Percentiles rank a stretch among this genome's conserved stretches.
phyloP scores from a whole-genome alignment of 352 stramenopile genomes.

The Pythium myriotylum region DNA sequence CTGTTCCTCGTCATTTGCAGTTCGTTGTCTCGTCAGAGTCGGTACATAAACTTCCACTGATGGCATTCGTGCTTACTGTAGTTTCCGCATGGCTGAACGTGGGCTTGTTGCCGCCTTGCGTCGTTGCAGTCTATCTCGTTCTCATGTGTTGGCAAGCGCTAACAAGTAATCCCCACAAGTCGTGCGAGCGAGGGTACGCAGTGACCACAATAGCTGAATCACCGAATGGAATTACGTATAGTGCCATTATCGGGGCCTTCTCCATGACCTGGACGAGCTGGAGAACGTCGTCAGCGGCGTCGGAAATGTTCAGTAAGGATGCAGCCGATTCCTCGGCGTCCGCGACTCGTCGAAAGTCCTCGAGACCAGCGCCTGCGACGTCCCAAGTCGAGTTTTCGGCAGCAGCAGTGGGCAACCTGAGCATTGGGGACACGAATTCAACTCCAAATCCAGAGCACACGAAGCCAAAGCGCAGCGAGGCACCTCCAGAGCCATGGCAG shows the following conservation, averaged over 20 bases:
- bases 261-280: conserved; percentile 73
- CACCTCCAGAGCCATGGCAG: conserved; percentile 87
- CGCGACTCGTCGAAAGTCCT: conserved; percentile 14
- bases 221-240: conserved; percentile 32
- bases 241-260: conserved; percentile 59
- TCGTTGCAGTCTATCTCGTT: conserved; percentile 72
- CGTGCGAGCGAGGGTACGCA: conserved; percentile 32
- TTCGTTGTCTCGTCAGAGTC: conserved; percentile 26
- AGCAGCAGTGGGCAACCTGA: conserved; percentile 62
- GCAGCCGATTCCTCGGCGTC: conserved; percentile 22
- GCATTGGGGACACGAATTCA: conserved; percentile 2
- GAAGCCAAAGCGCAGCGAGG: background rate
- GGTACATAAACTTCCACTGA: no score
- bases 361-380: conserved; percentile 1
- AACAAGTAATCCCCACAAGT: conserved; percentile 54
- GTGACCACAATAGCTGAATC: conserved; percentile 4
- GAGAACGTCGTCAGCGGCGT: conserved; percentile 62
- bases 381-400: conserved; percentile 21
- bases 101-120: conserved; percentile 71
- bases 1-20: conserved; percentile 70
- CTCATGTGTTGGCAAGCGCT: conserved; percentile 80
- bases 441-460: background rate
- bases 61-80: no score
- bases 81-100: conserved; percentile 78
- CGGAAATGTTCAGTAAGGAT: conserved; percentile 72